These are phyloP conservation scores for Saposhnikovia divaricata DNA, from an alignment of 129 eudicot species.

Conservation along the genomic window DNA sequence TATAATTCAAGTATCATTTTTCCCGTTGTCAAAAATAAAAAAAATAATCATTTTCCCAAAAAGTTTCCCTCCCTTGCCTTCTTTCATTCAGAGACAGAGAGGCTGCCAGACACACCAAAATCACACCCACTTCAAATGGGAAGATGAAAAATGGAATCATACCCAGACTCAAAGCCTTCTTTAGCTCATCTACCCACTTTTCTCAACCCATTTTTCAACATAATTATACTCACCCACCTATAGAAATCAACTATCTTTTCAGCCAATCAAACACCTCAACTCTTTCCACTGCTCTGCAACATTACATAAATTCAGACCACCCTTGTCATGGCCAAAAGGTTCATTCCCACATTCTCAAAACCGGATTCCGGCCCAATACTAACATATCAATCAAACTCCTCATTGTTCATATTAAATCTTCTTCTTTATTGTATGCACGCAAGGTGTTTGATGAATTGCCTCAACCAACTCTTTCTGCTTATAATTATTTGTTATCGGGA, in stretches of 20 bases:
- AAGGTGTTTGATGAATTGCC: constrained; percentile 70
- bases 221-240: constrained; percentile 3
- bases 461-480: constrained; percentile 61
- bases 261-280: constrained; percentile 23
- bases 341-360: constrained; percentile 69
- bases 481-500: constrained; percentile 72
- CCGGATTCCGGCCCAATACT: constrained; percentile 54
- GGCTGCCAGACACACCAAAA: not conserved
- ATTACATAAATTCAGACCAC: constrained; percentile 60
- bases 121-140: constrained; percentile 4
- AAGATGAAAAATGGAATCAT: constrained; percentile 21
- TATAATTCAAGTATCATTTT: too few relatives aligned
- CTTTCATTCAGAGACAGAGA: not conserved
- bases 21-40: too few relatives aligned
- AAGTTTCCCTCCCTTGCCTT: not conserved
- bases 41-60: too few relatives aligned
- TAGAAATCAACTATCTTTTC: constrained; percentile 5
- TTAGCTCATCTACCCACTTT: constrained; percentile 9
- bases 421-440: constrained; percentile 55
- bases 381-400: constrained; percentile 73
- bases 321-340: constrained; percentile 74
- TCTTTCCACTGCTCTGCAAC: constrained; percentile 44
- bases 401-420: constrained; percentile 43
- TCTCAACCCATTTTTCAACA: not conserved
- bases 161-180: constrained; percentile 1